Evolutionary conservation across 2,329 filamentous ascomycete genomes (phyloP).

Genomic region (Arthrobotrys conoides): DNA sequence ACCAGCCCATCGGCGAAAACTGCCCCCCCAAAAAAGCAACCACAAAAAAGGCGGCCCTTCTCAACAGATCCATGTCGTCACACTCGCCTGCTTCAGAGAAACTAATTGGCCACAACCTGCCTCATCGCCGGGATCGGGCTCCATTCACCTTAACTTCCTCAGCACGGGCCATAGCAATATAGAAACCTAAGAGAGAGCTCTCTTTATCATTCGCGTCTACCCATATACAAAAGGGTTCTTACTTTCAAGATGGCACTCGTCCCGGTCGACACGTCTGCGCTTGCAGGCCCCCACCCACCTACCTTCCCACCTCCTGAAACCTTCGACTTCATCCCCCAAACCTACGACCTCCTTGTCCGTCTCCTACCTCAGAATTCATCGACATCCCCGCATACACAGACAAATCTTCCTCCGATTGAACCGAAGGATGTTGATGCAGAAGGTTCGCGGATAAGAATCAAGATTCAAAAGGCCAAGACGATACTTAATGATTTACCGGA

Average conservation of each 20-base stretch:
- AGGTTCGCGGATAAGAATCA: constrained; percentile 83
- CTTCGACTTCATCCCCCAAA: constrained; percentile 65
- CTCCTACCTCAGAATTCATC: constrained; percentile 64
- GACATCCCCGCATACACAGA: constrained; percentile 64
- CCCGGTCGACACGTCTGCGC: constrained; percentile 63
- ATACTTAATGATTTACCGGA: constrained; percentile 78
- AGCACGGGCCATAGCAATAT: neutral
- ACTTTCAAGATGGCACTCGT: constrained; percentile 63
- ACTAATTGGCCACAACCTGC: constrained; percentile 19
- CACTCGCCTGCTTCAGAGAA: constrained; percentile 11
- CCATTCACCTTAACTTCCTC: neutral
- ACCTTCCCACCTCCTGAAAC: constrained; percentile 65
- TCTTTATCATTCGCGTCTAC: neutral
- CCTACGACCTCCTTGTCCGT: constrained; percentile 65
- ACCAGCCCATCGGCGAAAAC: constrained; percentile 44
- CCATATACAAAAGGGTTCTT: neutral
- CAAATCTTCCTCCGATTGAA: constrained; percentile 72
- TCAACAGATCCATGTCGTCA: constrained; percentile 39
- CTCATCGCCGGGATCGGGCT: constrained; percentile 39
- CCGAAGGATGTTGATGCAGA: constrained; percentile 84
- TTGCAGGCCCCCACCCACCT: constrained; percentile 63
- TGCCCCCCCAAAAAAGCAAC: constrained; percentile 43
- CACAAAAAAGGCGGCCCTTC: constrained; percentile 10
- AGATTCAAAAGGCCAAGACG: constrained; percentile 82
- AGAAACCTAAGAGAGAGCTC: neutral